phyloP scores from a whole-genome alignment of 1,284 basidiomycete genomes.

The Cryptococcus sp. region DNA sequence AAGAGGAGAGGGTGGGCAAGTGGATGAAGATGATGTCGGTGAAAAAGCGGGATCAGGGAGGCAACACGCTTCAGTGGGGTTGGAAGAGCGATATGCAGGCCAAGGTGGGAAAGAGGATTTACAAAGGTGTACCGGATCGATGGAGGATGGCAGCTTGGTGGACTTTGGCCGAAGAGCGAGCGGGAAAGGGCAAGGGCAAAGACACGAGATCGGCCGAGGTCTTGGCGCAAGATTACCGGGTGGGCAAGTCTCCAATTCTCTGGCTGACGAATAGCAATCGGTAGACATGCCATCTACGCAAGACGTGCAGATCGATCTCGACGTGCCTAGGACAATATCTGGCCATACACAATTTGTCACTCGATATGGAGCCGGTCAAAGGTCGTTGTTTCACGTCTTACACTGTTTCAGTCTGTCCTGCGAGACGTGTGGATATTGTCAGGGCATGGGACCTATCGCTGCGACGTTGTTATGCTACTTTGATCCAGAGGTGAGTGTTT shows the following conservation, averaged over 20 bases:
- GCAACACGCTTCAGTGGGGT: constrained; percentile 69
- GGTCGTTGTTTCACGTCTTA: constrained; percentile 87
- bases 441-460: constrained; percentile 98
- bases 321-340: constrained; percentile 92
- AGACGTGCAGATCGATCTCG: constrained; percentile 97
- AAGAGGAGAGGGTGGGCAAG: constrained; percentile 68
- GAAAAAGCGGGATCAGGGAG: constrained; percentile 60
- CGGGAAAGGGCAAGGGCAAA: constrained; percentile 24
- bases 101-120: constrained; percentile 64
- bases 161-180: constrained; percentile 54
- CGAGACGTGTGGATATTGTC: constrained; percentile 88
- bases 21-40: constrained; percentile 80
- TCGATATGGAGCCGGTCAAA: constrained; percentile 90
- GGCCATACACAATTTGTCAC: constrained; percentile 94
- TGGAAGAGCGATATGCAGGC: constrained; percentile 53
- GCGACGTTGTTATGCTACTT: constrained; percentile 92
- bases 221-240: constrained; percentile 53
- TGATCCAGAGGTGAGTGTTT: constrained; percentile 60
- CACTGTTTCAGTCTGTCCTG: constrained; percentile 86
- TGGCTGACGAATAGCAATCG: background rate
- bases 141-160: constrained; percentile 94
- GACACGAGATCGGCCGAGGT: constrained; percentile 19
- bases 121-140: constrained; percentile 94
- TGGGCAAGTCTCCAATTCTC: constrained; percentile 11
- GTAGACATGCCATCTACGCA: constrained; percentile 75